A percentile compares a stretch with the other conserved stretches of the same genome.
Evolutionary conservation across 352 stramenopile species (phyloP).

Genomic region (Elongisporangium anandrum): DNA sequence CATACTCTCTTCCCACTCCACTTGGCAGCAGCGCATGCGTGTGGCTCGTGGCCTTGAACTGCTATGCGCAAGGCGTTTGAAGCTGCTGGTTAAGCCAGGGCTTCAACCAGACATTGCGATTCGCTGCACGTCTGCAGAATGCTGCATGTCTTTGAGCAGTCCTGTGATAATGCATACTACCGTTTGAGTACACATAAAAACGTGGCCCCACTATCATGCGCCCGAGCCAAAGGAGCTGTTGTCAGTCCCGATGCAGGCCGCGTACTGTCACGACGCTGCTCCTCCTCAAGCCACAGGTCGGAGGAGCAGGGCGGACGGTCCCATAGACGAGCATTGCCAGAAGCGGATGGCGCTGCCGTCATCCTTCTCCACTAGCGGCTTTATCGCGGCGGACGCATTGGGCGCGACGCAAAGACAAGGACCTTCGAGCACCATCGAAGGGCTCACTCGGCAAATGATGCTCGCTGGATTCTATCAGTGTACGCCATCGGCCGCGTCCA

Average conservation of each 20-base stretch:
- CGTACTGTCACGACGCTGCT: neutral
- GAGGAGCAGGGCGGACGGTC: neutral
- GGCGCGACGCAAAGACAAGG: neutral
- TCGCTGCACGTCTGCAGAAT: neutral
- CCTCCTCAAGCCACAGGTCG: neutral
- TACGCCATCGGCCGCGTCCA: neutral
- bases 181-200: neutral
- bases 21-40: neutral
- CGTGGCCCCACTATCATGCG: neutral
- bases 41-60: neutral
- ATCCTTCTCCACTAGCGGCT: neutral
- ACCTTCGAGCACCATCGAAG: neutral
- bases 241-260: neutral
- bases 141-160: neutral
- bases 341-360: neutral
- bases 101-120: neutral
- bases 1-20: neutral
- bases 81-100: neutral
- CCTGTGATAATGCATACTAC: neutral
- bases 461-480: neutral
- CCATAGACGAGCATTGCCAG: neutral
- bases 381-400: neutral
- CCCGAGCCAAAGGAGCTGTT: too few relatives aligned
- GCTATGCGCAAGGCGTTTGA: too few relatives aligned
- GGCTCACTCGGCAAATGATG: neutral